Evolutionary conservation across 202 grass and related monocot genomes (phyloP).

Genomic region (Zoysia matrella): DNA sequence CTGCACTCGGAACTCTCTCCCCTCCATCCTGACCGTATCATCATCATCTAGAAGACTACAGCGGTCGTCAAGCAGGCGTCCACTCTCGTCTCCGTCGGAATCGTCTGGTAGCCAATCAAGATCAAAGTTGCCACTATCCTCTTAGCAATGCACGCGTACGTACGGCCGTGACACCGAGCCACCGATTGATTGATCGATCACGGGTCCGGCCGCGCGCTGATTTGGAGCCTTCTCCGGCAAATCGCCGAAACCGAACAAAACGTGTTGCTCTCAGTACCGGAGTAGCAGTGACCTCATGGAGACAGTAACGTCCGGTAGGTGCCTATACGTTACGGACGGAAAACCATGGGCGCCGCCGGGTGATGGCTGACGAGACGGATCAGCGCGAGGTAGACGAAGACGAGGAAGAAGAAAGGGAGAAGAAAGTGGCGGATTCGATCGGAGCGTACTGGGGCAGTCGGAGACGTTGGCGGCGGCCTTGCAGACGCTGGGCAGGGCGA

Average conservation of each 20-base stretch:
- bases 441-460: constrained; percentile 59
- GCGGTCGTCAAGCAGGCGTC: not conserved
- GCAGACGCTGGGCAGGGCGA: constrained; percentile 67
- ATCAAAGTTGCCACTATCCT: not conserved
- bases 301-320: no score
- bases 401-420: no score
- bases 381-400: no score
- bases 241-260: no score
- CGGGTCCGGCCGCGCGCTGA: not conserved
- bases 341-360: no score
- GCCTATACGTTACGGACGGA: no score
- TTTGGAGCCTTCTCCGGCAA: constrained; percentile 1
- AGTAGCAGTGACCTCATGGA: no score
- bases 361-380: no score
- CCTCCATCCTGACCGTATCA: no score
- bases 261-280: no score
- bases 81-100: not conserved
- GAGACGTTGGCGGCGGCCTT: constrained; percentile 52
- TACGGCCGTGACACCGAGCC: not conserved
- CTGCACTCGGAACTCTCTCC: no score
- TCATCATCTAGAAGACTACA: not conserved
- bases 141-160: not conserved
- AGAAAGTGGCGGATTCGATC: no score
- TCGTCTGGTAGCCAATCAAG: not conserved
- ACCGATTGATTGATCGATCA: constrained; percentile 17